phyloP scores from a whole-genome alignment of 1,284 basidiomycete genomes.

The Cutaneotrichosporon dermatis region DNA sequence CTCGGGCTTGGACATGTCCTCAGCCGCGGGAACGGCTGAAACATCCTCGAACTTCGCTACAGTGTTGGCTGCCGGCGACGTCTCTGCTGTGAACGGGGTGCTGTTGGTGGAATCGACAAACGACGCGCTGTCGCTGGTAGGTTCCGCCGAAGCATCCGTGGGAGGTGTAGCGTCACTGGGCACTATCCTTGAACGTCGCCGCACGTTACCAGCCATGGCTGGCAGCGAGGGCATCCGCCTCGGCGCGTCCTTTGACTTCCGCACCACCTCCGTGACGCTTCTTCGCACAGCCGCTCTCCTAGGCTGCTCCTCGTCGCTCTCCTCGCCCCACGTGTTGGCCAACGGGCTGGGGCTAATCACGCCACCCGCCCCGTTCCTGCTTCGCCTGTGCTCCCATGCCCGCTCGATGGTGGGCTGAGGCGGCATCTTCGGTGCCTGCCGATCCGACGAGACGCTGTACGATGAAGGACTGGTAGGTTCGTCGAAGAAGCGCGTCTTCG shows the following conservation, averaged over 20 bases:
- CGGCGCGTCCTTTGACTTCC: neutral
- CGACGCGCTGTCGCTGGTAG: neutral
- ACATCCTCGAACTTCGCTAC: too few relatives aligned
- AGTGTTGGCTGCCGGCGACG: too few relatives aligned
- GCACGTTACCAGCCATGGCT: slow-evolving; percentile 9
- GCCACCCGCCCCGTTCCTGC: slow-evolving; percentile 29
- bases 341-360: slow-evolving; percentile 45
- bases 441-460: neutral
- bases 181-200: slow-evolving; percentile 35
- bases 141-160: neutral
- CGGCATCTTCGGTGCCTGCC: neutral
- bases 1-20: too few relatives aligned
- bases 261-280: slow-evolving; percentile 13
- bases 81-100: too few relatives aligned
- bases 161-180: neutral
- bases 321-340: slow-evolving; percentile 38
- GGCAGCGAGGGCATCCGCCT: slow-evolving; percentile 17
- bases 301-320: slow-evolving; percentile 13
- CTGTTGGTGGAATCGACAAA: too few relatives aligned
- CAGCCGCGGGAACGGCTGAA: too few relatives aligned
- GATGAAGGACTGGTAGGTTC: slow-evolving; percentile 4
- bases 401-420: slow-evolving; percentile 1
- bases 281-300: slow-evolving; percentile 10
- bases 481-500: slow-evolving; percentile 41
- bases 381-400: slow-evolving; percentile 12